Evolutionary conservation across 1,284 basidiomycete genomes (phyloP), one percentile per base, ranked within the genome.

Genomic region (Stygiomarasmius scandens): DNA sequence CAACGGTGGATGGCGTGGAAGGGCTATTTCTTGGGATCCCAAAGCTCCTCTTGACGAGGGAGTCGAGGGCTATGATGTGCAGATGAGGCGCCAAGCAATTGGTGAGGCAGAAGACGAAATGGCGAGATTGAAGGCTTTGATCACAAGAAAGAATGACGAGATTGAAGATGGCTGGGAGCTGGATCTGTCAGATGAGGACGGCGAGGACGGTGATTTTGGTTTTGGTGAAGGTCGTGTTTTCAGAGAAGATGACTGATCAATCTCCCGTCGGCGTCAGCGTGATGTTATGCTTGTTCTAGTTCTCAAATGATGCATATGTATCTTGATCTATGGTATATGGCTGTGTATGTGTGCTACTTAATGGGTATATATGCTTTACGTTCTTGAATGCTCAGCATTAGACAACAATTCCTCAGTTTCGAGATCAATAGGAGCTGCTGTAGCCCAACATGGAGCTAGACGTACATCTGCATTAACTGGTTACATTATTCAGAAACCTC

Each of bases 1-100:
- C 23, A 65, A 64, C 12, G 71, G 74, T 5, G 77, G 77, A 20
- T 79, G 77, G 74, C 70, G 63, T 43, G 77, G 77, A 5, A 63
- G 60, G 20, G 52, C 58, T 6, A 72, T 73, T n/a, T 53, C 66
- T n/a, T 78, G 76, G 76, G 69, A 76, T 52, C 68, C 74, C 1
- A 25, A 20, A 41, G 53, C 52, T n/a, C 16, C 43, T 25, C 44
- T 57, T 23, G 55, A 60, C 22, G 19, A 23, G 3, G 8, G 27
- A 10, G 32, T 41, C 1, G 36, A 47, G 5, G 47, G 34, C n/a
- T 56, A 60, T 32, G 55, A 44, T 14, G 43, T 8, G 12, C 36
- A 36, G 32, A 29, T 27, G 32, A 52, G 54, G 29, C 54, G 46
- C 12, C 24, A 47, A 27, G 58, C 58, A 24, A 29, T 52, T 25